These are phyloP conservation scores for Talaromyces pinophilus DNA, from an alignment of 2,329 filamentous ascomycete genomes.

Conservation along the genomic window DNA sequence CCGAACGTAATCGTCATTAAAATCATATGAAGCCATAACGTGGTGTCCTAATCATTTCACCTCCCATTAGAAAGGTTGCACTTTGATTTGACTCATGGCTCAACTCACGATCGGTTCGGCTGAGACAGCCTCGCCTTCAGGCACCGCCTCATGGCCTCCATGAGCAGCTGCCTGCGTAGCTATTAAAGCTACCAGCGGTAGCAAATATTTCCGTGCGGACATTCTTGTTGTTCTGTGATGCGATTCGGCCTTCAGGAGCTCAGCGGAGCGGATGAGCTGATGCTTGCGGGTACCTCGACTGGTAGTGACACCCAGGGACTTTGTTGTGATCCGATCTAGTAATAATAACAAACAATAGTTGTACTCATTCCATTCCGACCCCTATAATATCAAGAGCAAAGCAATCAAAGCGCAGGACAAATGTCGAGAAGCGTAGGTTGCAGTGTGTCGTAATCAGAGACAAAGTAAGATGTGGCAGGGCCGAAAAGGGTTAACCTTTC, in stretches of 20 bases:
- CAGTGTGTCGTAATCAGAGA: neutral
- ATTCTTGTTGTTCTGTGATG: conserved; percentile 6
- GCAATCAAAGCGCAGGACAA: neutral
- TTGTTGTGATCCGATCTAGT: neutral
- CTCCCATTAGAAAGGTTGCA: conserved; percentile 17
- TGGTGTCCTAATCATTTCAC: conserved; percentile 61
- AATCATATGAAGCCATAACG: conserved; percentile 91
- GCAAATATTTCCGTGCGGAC: conserved; percentile 14
- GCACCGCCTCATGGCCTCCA: conserved; percentile 61
- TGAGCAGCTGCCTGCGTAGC: conserved; percentile 46
- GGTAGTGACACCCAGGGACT: neutral
- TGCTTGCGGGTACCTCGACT: neutral
- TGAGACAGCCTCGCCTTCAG: conserved; percentile 70
- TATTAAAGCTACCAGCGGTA: conserved; percentile 33
- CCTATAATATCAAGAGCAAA: neutral
- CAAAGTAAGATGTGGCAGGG: neutral
- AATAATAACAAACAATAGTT: neutral
- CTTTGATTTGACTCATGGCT: neutral
- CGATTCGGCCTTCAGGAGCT: neutral
- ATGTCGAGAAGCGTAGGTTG: neutral
- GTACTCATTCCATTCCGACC: neutral
- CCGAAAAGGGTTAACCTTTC: conserved; percentile 10
- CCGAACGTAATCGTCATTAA: conserved; percentile 86
- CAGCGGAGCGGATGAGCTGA: neutral
- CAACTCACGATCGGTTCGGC: conserved; percentile 68